These are phyloP conservation scores for Cruciata laevipes DNA, from an alignment of 257 asterid species.

Conservation along the genomic window DNA sequence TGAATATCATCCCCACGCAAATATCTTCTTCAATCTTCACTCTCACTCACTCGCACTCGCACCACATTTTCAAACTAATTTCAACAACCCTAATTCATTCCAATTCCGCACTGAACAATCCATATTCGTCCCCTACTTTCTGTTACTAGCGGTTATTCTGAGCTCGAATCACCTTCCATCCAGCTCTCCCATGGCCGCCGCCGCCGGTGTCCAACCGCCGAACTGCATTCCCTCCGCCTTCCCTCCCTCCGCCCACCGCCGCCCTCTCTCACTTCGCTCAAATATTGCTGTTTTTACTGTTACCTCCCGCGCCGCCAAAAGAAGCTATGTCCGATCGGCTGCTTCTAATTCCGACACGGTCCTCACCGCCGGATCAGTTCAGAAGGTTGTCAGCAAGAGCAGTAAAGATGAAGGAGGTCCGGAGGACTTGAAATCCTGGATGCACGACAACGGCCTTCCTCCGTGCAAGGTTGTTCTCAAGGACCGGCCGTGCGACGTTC, in stretches of 20 bases:
- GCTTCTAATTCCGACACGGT: constrained; percentile 61
- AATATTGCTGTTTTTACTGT: constrained; percentile 28
- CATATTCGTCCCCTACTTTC: neutral
- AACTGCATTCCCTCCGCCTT: constrained; percentile 52
- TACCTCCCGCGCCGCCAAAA: constrained; percentile 18
- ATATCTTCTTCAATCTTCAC: constrained; percentile 5
- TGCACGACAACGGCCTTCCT: constrained; percentile 88
- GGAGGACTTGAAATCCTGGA: constrained; percentile 73
- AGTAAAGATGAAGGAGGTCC: constrained; percentile 22
- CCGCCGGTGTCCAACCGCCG: constrained; percentile 31
- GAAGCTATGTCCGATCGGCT: constrained; percentile 5
- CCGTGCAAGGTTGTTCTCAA: constrained; percentile 69
- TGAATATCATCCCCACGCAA: constrained; percentile 1
- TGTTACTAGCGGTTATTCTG: neutral
- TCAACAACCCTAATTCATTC: constrained; percentile 7
- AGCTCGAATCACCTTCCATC: neutral
- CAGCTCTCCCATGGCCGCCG: constrained; percentile 41
- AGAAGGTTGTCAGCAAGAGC: constrained; percentile 22
- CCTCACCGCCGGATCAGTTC: constrained; percentile 26
- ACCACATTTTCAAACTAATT: neutral
- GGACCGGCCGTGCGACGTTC: constrained; percentile 59
- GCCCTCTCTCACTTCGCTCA: constrained; percentile 30
- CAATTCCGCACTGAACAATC: neutral
- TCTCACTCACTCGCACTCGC: constrained; percentile 5
- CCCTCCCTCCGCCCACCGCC: constrained; percentile 30